phyloP scores from a whole-genome alignment of 208 protist genomes.

The Leishmania mexicana region DNA sequence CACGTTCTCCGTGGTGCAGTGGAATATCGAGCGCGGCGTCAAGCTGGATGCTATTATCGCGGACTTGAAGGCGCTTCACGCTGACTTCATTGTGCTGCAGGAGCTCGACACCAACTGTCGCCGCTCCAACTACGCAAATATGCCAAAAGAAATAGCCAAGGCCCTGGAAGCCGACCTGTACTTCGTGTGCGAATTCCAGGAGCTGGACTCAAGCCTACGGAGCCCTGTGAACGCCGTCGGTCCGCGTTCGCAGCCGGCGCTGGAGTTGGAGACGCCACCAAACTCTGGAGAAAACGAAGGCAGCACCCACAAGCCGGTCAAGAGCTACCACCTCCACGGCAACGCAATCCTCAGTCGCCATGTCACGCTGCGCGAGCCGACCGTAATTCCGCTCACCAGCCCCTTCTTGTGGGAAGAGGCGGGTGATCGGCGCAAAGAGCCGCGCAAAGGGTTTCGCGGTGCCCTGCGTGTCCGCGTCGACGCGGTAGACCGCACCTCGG shows the following conservation, averaged over 20 bases:
- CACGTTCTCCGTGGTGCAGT: slow-evolving; percentile 67
- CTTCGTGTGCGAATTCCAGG: slow-evolving; percentile 86
- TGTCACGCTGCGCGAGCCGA: slow-evolving; percentile 37
- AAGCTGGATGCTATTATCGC: slow-evolving; percentile 63
- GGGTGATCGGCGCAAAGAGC: slow-evolving; percentile 43
- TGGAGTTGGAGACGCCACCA: background rate
- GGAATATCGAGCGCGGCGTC: slow-evolving; percentile 86
- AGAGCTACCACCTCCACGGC: slow-evolving; percentile 68
- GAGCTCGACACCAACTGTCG: slow-evolving; percentile 83
- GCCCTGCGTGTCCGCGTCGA: slow-evolving; percentile 51
- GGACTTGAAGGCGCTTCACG: slow-evolving; percentile 43
- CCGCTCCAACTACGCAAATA: slow-evolving; percentile 65
- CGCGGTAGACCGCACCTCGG: slow-evolving; percentile 33
- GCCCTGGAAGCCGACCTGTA: slow-evolving; percentile 54
- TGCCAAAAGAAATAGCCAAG: slow-evolving; percentile 60
- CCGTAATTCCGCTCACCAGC: slow-evolving; percentile 48
- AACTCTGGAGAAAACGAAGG: background rate
- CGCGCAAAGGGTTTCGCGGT: slow-evolving; percentile 59
- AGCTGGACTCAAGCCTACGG: slow-evolving; percentile 53
- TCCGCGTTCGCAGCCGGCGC: slow-evolving; percentile 37
- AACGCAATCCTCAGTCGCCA: slow-evolving; percentile 72
- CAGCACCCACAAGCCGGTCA: background rate
- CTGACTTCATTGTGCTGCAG: slow-evolving; percentile 81
- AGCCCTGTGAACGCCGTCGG: slow-evolving; percentile 46
- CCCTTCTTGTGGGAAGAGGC: slow-evolving; percentile 62